Evolutionary conservation across 1,284 basidiomycete genomes (phyloP), one percentile per base, ranked within the genome.

Genomic region (Thecaphora thlaspeos): DNA sequence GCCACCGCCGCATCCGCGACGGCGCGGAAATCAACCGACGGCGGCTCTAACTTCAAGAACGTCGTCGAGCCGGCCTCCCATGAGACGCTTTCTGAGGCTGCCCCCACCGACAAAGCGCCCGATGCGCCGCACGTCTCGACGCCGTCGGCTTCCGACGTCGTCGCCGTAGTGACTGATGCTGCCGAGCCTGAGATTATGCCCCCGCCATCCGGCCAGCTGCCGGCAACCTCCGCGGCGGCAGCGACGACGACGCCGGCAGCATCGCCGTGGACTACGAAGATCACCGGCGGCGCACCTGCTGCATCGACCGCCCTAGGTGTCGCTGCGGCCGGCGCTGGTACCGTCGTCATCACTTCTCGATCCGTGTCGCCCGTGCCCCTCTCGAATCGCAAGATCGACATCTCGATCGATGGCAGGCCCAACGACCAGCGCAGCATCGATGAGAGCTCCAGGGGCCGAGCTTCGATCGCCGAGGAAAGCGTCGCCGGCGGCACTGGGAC

Each of bases 401-500:
- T 12, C 18, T 46, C 21, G 15, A 15, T 10, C 26, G 46, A 47
- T 10, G 18, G n/a, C 12, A 40, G 19, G 9, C 17, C 32, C 34
- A 30, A 10, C 22, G 38, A 40, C 19, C 38, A 40, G 14, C 38
- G 21, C 38, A 40, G 38, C 38, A 14, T 40, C 18, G 38, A 40
- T 21, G 38, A 40, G 15, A 40, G 38, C 41, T 47, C 46, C 5
- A 15, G 46, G 17, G 46, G 46, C 5, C 15, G 34, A 23, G 34
- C 9, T 7, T 47, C 46, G 12, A 11, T 40, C 9, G 24, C 46
- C 4, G 46, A 34, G 15, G 32, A 40, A 17, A 43, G 34, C 41
- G 18, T 36, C 18, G 39, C 26, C 18, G 38, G 36, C n/a, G 55
- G 44, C 1, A 63, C 60, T 0, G 57, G 48, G 21, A 53, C 57